Evolutionary conservation across 2,329 filamentous ascomycete genomes (phyloP).

Genomic region (Ilyonectria destructans): DNA sequence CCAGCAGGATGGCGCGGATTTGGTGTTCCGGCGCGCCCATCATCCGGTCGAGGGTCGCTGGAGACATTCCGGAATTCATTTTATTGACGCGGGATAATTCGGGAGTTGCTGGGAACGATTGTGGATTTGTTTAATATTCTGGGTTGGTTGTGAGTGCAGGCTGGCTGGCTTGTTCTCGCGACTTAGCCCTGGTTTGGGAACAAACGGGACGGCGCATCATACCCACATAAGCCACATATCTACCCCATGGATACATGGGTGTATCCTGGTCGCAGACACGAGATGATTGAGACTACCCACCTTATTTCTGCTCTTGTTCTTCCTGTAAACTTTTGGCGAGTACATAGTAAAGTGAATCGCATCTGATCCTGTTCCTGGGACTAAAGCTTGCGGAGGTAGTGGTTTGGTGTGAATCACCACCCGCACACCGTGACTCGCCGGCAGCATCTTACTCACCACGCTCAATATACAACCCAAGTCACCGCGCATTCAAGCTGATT

Average conservation of each 20-base stretch:
- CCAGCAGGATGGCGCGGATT: constrained; percentile 40
- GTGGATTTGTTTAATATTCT: background rate
- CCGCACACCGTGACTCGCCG: background rate
- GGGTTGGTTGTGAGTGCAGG: constrained; percentile 4
- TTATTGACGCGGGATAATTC: background rate
- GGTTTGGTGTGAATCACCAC: too few species aligned
- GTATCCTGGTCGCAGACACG: background rate
- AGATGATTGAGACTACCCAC: background rate
- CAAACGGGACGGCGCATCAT: background rate
- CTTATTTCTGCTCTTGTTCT: background rate
- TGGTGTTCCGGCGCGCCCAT: constrained; percentile 35
- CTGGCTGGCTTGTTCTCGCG: background rate
- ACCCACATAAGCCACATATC: background rate
- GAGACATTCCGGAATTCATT: background rate
- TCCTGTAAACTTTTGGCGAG: background rate
- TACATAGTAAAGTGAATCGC: background rate
- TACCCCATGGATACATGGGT: background rate
- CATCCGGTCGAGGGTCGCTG: constrained; percentile 16
- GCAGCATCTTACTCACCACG: background rate
- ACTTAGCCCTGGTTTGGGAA: background rate
- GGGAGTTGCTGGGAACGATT: too few species aligned
- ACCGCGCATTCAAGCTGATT: background rate
- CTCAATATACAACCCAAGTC: background rate
- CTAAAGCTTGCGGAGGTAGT: background rate
- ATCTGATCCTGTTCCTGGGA: background rate